Percentiles rank a stretch among this genome's conserved stretches.
These are phyloP conservation scores for Ceratocystis huliohia DNA, from an alignment of 2,329 filamentous ascomycete species.

Conservation along the genomic window DNA sequence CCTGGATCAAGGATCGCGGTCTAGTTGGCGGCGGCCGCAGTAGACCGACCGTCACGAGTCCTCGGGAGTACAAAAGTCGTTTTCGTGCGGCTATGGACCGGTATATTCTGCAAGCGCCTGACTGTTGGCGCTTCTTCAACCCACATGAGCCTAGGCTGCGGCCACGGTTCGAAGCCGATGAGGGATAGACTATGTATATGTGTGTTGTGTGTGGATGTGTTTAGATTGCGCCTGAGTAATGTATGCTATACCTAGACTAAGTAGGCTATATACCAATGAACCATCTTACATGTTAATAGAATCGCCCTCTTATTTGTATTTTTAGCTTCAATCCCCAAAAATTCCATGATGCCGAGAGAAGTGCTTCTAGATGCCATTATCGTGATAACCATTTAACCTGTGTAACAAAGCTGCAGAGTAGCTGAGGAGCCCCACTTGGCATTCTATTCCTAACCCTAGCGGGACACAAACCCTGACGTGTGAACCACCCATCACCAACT, in stretches of 20 bases:
- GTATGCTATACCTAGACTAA: too few species aligned
- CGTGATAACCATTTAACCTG: neutral
- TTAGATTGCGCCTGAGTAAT: too few species aligned
- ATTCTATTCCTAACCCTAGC: neutral
- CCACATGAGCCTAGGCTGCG: constrained; percentile 3
- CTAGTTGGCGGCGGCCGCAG: constrained; percentile 65
- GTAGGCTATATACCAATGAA: too few species aligned
- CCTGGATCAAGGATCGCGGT: constrained; percentile 96
- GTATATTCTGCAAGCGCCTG: constrained; percentile 63
- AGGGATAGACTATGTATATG: neutral
- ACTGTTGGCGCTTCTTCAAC: constrained; percentile 56
- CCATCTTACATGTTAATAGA: neutral
- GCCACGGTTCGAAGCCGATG: constrained; percentile 7
- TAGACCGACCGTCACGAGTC: constrained; percentile 87
- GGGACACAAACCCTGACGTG: neutral
- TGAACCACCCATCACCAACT: neutral
- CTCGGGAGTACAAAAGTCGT: constrained; percentile 91
- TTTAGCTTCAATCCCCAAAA: too few species aligned
- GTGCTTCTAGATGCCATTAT: too few species aligned
- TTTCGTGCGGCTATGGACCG: constrained; percentile 95
- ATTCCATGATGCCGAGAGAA: too few species aligned
- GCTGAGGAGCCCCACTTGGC: neutral
- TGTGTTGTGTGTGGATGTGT: too few species aligned
- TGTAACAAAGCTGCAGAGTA: neutral
- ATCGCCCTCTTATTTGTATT: neutral